phyloP scores from a whole-genome alignment of 116 monocot genomes.

The Thalassia testudinum region DNA sequence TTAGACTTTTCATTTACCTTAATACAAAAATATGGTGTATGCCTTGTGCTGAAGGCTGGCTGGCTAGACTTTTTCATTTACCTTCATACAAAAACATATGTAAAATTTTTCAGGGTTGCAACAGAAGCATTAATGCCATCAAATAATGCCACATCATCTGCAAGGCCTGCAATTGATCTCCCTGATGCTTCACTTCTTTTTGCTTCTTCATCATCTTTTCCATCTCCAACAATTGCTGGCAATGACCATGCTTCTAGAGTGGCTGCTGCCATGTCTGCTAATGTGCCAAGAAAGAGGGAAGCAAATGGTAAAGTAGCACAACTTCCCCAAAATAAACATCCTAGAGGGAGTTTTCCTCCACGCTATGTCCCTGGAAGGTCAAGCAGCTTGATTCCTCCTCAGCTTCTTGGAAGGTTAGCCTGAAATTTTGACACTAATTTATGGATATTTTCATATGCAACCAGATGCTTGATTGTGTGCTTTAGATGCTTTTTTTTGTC shows the following conservation, averaged over 20 bases:
- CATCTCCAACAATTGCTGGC: conserved; percentile 16
- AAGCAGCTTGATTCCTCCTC: conserved; percentile 49
- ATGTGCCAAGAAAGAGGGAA: conserved; percentile 55
- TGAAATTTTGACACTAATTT: no score
- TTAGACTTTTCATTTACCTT: no score
- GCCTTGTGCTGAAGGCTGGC: no score
- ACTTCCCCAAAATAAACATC: conserved; percentile 28
- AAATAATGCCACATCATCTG: conserved; percentile 3
- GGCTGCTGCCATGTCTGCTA: conserved; percentile 24
- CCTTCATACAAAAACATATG: no score
- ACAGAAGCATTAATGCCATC: no score
- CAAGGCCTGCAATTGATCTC: conserved; percentile 12
- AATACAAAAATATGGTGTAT: no score
- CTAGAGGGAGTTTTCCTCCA: conserved; percentile 22
- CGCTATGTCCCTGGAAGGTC: conserved; percentile 25
- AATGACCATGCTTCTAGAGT: conserved; percentile 29
- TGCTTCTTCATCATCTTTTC: conserved; percentile 26
- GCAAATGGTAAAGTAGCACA: conserved; percentile 35
- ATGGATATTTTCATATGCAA: no score
- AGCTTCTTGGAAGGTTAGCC: conserved; percentile 72
- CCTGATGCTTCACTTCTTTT: conserved; percentile 58
- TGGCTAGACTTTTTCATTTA: no score
- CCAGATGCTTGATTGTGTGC: no score
- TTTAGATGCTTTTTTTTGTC: no score
- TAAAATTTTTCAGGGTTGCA: no score